Percentiles rank a stretch among this genome's conserved stretches.
These are phyloP conservation scores for Pseudofabraea citricarpa DNA, from an alignment of 2,329 filamentous ascomycete species.

Conservation along the genomic window DNA sequence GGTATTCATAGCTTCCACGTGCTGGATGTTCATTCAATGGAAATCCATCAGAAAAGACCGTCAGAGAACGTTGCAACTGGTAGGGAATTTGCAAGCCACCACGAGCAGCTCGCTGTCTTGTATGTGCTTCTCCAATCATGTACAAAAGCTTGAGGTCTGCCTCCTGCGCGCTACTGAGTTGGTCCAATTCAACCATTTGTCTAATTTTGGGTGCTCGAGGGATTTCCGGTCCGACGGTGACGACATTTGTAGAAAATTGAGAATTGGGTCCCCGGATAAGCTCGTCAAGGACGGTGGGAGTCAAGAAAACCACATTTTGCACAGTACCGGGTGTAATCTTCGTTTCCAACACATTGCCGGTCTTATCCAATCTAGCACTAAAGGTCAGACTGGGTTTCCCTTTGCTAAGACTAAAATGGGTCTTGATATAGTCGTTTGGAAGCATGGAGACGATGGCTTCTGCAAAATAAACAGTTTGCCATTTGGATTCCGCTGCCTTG, in stretches of 20 bases:
- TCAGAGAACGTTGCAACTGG: slow-evolving; percentile 3
- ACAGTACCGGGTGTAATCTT: slow-evolving; percentile 50
- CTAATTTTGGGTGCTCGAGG: slow-evolving; percentile 29
- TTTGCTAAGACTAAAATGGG: slow-evolving; percentile 49
- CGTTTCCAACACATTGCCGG: slow-evolving; percentile 48
- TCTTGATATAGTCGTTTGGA: slow-evolving; percentile 40
- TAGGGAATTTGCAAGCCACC: slow-evolving; percentile 5
- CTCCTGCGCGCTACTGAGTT: slow-evolving; percentile 38
- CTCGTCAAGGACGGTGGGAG: slow-evolving; percentile 43
- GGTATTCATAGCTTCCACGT: slow-evolving; percentile 5
- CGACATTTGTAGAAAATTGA: neutral
- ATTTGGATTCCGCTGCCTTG: slow-evolving; percentile 55
- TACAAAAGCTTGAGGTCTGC: slow-evolving; percentile 43
- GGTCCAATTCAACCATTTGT: slow-evolving; percentile 34
- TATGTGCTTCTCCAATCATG: slow-evolving; percentile 38
- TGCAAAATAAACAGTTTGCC: slow-evolving; percentile 55
- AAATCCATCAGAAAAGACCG: slow-evolving; percentile 12
- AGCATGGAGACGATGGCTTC: slow-evolving; percentile 57
- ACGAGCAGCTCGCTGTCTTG: slow-evolving; percentile 9
- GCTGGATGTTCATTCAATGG: slow-evolving; percentile 1
- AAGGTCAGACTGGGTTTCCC: slow-evolving; percentile 54
- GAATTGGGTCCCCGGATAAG: slow-evolving; percentile 13
- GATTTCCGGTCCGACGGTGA: slow-evolving; percentile 10
- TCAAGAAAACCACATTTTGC: slow-evolving; percentile 52
- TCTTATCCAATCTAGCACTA: slow-evolving; percentile 50